Percentiles rank a stretch among this genome's conserved stretches.
Evolutionary conservation across 768 basidiomycete genomes (phyloP).

Genomic region (Sporobolomyces phaffii): DNA sequence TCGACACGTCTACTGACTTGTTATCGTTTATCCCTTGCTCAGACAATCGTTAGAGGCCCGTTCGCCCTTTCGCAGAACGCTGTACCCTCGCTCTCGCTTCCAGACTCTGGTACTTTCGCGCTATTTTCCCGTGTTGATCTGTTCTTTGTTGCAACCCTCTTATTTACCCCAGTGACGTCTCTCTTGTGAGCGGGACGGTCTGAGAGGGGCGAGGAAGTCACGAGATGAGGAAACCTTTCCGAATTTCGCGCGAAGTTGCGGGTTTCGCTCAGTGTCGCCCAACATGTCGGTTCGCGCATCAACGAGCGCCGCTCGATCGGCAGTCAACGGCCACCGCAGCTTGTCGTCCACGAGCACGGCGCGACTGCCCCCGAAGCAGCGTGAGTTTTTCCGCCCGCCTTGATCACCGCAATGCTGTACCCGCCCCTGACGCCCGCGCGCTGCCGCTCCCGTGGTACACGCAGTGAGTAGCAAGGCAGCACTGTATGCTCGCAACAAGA

Average conservation of each 20-base stretch:
- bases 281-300: conserved; percentile 16
- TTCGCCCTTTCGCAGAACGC: not conserved
- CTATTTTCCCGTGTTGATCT: not conserved
- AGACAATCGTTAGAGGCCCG: conserved; percentile 23
- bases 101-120: not conserved
- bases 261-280: too few species aligned
- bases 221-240: too few species aligned
- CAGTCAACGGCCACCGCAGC: not conserved
- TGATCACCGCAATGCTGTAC: not conserved
- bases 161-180: too few species aligned
- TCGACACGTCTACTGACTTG: not conserved
- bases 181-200: too few species aligned
- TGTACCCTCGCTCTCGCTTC: not conserved
- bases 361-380: conserved; percentile 13
- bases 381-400: conserved; percentile 3
- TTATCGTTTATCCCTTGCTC: not conserved
- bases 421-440: too few species aligned
- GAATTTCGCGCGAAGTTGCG: too few species aligned
- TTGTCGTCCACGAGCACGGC: conserved; percentile 20
- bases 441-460: too few species aligned
- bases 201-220: too few species aligned
- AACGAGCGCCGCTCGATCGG: not conserved
- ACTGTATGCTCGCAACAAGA: conserved; percentile 17
- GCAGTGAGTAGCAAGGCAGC: conserved; percentile 20
- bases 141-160: not conserved